A percentile compares a stretch with the other conserved stretches of the same genome.
Conservation (phyloP, 345 rosid species). For the Balakata baccata region DNA sequence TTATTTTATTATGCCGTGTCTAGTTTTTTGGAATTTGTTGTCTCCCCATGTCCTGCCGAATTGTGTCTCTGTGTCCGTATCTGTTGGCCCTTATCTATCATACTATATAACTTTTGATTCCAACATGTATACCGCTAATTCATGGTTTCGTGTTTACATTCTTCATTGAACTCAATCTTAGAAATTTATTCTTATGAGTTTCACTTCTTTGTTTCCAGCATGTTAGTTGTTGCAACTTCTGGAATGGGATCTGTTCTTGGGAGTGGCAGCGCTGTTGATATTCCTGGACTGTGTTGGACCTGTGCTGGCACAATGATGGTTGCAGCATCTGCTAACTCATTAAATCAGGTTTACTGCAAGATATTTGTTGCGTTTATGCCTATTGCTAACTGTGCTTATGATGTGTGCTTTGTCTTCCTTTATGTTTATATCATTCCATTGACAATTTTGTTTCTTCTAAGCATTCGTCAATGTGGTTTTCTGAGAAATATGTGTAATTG, state of each 20-base stretch:
- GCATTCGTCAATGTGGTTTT: background rate
- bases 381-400: background rate
- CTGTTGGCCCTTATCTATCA: background rate
- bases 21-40: no score
- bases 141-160: background rate
- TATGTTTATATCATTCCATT: background rate
- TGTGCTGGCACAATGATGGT: slow-evolving; percentile 98
- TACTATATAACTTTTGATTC: background rate
- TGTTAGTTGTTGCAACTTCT: slow-evolving; percentile 96
- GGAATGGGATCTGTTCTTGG: slow-evolving; percentile 93
- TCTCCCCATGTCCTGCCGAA: no score
- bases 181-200: background rate
- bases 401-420: background rate
- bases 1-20: no score
- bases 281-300: slow-evolving; percentile 80
- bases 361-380: background rate
- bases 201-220: slow-evolving; percentile 30
- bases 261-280: slow-evolving; percentile 58
- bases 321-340: slow-evolving; percentile 90
- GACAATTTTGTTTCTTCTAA: background rate
- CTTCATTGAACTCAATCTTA: background rate
- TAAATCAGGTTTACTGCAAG: slow-evolving; percentile 66
- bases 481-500: background rate
- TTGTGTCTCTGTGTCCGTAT: no score
- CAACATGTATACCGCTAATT: background rate